Base-by-base conservation (phyloP, 352 stramenopile genomes). In the Phytophthora cryptogea region DNA sequence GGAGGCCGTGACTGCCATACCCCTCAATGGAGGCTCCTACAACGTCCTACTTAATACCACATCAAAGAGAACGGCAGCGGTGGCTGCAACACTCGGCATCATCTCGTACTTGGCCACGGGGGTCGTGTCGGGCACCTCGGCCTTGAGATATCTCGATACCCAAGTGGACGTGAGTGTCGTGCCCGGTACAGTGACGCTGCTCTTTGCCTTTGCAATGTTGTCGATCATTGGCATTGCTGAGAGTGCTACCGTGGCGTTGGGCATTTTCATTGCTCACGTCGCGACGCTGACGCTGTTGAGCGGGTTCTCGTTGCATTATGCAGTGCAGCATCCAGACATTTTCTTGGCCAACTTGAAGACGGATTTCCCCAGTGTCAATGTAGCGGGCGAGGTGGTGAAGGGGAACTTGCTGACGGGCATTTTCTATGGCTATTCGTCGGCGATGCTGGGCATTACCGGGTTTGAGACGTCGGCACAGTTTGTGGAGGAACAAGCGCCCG, bases 21-120 rank as follows among this genome's bases (percentile, higher is more conserved):
- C 90, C 4, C 78, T 96, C 32, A 97, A 97, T 54, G 91, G 91
- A 27, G 91, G 90, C 10, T 94, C 88, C 8, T 97, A 97, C 69
- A 97, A 97, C 51, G 81, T 97, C 20, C 66, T 97, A 36, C 77
- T 97, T 16, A 97, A 97, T 63, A 95, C 88, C 8, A 97, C 90
- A 20, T 94, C 79, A 44, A 97, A 97, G 74, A 67, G 77, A 55
- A 80, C 90, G 23, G 91, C 91, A n/a, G 89, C 88, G 0, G 79
- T 96, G 13, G 91, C 91, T 8, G 91, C 91, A 5, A 87, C 86
- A 0, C 83, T 97, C 30, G 86, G 88, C 6, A 89, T 97, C 58
- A 95, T 97, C 60, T 92, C 88, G 23, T 97, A 97, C 68, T 74
- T 97, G 35, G 90, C 91, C 5, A 97, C 91, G 1, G 91, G 87